These are phyloP conservation scores for Diutina ranongensis DNA, from an alignment of 1,139 yeast species.

Conservation along the genomic window DNA sequence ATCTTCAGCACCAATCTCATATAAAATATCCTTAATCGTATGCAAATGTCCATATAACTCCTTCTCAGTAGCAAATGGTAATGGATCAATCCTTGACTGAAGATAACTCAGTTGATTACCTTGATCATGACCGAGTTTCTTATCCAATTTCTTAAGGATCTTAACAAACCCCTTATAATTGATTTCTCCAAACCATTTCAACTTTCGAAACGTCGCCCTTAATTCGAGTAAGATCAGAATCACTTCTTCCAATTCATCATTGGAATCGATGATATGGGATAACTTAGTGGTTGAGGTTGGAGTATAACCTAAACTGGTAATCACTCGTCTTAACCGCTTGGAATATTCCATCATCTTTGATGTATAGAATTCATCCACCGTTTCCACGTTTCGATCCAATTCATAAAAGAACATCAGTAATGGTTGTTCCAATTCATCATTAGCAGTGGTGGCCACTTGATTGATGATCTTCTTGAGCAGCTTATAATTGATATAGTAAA, in stretches of 20 bases:
- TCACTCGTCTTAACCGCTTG: conserved; percentile 47
- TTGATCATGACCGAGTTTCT: conserved; percentile 33
- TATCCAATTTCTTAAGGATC: conserved; percentile 83
- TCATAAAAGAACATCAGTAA: conserved; percentile 65
- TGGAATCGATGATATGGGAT: conserved; percentile 24
- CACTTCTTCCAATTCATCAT: conserved; percentile 71
- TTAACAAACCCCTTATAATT: conserved; percentile 85
- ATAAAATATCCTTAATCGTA: conserved; percentile 43
- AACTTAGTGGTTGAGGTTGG: conserved; percentile 13
- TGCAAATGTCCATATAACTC: conserved; percentile 46
- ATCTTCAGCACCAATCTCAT: conserved; percentile 15
- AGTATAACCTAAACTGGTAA: conserved; percentile 21
- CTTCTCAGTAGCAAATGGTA: conserved; percentile 66
- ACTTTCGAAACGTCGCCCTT: conserved; percentile 65
- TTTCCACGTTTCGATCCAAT: conserved; percentile 72
- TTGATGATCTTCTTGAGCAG: conserved; percentile 73
- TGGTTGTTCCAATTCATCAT: conserved; percentile 9
- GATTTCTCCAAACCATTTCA: conserved; percentile 89
- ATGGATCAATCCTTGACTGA: conserved; percentile 56
- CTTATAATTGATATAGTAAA: conserved; percentile 77
- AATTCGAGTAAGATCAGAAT: conserved; percentile 66
- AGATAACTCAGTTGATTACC: conserved; percentile 54
- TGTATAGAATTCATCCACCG: conserved; percentile 70
- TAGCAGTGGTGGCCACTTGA: conserved; percentile 12
- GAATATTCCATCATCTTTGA: conserved; percentile 63